These are phyloP conservation scores for Penicillium cataractarum DNA, from an alignment of 495 filamentous ascomycete genomes.

Conservation along the genomic window DNA sequence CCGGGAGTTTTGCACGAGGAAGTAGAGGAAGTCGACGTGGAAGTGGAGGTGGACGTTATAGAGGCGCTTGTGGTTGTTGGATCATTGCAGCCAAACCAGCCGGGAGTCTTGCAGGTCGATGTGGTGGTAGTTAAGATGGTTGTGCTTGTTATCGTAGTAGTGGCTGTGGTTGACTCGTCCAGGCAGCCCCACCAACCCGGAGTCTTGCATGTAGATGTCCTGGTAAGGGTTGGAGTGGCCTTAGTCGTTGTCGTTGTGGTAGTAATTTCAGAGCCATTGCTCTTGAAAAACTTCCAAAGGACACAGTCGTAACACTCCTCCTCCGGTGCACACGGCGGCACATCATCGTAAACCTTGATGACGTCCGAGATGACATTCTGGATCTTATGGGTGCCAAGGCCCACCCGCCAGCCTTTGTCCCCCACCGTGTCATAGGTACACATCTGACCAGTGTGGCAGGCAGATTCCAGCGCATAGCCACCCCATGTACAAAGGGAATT, in stretches of 20 bases:
- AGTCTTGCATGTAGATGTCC: conserved; percentile 85
- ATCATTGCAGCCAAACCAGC: conserved; percentile 59
- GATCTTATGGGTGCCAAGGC: conserved; percentile 84
- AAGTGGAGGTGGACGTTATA: neutral
- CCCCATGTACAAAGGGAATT: conserved; percentile 85
- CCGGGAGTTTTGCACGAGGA: conserved; percentile 86
- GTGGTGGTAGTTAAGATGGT: conserved; percentile 62
- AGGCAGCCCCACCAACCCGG: conserved; percentile 71
- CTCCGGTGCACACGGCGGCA: conserved; percentile 73
- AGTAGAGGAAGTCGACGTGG: conserved; percentile 64
- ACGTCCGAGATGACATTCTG: conserved; percentile 82
- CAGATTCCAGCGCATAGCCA: conserved; percentile 92
- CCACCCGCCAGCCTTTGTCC: conserved; percentile 88
- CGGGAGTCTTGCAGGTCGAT: conserved; percentile 87
- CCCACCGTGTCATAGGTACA: conserved; percentile 90
- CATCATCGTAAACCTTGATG: conserved; percentile 74
- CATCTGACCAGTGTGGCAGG: conserved; percentile 84
- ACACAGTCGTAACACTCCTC: conserved; percentile 86
- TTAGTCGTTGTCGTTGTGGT: conserved; percentile 61
- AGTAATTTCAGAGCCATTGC: conserved; percentile 78
- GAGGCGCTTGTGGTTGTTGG: conserved; percentile 38
- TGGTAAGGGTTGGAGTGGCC: conserved; percentile 60
- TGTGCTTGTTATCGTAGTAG: conserved; percentile 50
- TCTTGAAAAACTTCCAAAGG: conserved; percentile 91
- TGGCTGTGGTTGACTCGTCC: conserved; percentile 64